phyloP scores from a whole-genome alignment of 768 basidiomycete species.

The Lactarius indigo region DNA sequence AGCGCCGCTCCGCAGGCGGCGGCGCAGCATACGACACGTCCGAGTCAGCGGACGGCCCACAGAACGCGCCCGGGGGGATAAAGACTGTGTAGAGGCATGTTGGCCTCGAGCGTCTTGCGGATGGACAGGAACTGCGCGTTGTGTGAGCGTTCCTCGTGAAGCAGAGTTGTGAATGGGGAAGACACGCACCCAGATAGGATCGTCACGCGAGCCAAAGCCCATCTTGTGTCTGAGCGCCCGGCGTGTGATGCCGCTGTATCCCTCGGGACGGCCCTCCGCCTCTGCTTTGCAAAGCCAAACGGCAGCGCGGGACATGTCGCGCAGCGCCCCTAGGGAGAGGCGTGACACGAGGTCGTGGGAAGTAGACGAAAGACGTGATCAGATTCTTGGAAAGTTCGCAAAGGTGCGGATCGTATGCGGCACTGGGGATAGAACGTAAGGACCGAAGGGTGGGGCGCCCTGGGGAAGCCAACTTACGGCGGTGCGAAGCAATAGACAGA shows the following conservation, averaged over 20 bases:
- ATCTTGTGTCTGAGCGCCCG: slow-evolving; percentile 59
- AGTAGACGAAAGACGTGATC: slow-evolving; percentile 74
- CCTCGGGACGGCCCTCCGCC: slow-evolving; percentile 37
- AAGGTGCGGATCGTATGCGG: slow-evolving; percentile 58
- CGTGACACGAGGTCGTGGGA: slow-evolving; percentile 80
- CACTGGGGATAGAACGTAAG: slow-evolving; percentile 37
- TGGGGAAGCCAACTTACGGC: slow-evolving; percentile 47
- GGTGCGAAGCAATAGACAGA: slow-evolving; percentile 79
- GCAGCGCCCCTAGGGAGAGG: slow-evolving; percentile 71
- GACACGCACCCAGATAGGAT: slow-evolving; percentile 32
- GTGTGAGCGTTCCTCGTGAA: background rate
- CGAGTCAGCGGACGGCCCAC: slow-evolving; percentile 73
- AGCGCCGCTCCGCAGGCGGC: slow-evolving; percentile 28
- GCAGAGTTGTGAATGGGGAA: background rate
- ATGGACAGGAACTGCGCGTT: slow-evolving; percentile 63
- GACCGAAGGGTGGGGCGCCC: background rate
- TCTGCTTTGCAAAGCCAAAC: slow-evolving; percentile 79
- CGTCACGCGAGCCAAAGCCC: slow-evolving; percentile 53
- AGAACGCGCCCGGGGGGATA: slow-evolving; percentile 76
- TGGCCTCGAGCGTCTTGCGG: slow-evolving; percentile 81
- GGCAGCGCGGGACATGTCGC: slow-evolving; percentile 70
- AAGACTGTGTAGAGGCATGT: slow-evolving; percentile 68
- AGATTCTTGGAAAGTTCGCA: slow-evolving; percentile 57
- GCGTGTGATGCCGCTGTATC: slow-evolving; percentile 40
- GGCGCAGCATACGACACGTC: slow-evolving; percentile 59